A percentile compares a stretch with the other conserved stretches of the same genome.
Evolutionary conservation across 805 yeast species (phyloP).

Genomic region (Sugiyamaella floridensis): DNA sequence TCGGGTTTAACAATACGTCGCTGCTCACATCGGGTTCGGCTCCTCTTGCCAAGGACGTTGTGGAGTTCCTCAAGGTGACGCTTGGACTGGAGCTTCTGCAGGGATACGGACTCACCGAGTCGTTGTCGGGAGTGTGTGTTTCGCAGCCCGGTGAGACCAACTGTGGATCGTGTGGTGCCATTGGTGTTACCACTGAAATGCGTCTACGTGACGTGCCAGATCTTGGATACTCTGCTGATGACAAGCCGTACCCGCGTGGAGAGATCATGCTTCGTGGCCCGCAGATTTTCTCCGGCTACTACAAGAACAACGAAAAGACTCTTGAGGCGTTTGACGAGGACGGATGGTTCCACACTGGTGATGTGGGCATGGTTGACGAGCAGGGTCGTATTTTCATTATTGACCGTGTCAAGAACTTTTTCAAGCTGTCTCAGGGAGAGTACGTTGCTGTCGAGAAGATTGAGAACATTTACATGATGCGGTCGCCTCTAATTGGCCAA

Average conservation of each 20-base stretch:
- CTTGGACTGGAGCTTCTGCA: conserved; percentile 50
- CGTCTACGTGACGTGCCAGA: conserved; percentile 58
- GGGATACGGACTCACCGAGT: conserved; percentile 74
- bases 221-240: conserved; percentile 44
- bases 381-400: conserved; percentile 54
- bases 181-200: conserved; percentile 49
- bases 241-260: conserved; percentile 44
- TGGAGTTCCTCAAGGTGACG: conserved; percentile 54
- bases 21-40: conserved; percentile 55
- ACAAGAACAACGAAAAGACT: conserved; percentile 51
- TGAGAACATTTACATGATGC: conserved; percentile 54
- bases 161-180: conserved; percentile 56
- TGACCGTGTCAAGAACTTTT: conserved; percentile 74
- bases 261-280: conserved; percentile 62
- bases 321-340: conserved; percentile 44
- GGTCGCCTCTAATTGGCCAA: conserved; percentile 46
- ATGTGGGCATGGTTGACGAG: conserved; percentile 47
- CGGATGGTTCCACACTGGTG: conserved; percentile 66
- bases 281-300: conserved; percentile 51
- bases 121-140: conserved; percentile 54
- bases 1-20: conserved; percentile 43
- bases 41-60: conserved; percentile 58
- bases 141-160: conserved; percentile 37
- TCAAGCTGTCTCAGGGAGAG: conserved; percentile 60
- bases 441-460: conserved; percentile 72